Percentiles rank a stretch among this genome's conserved stretches.
phyloP scores from a whole-genome alignment of 257 asterid species.

The Nemophila menziesii region DNA sequence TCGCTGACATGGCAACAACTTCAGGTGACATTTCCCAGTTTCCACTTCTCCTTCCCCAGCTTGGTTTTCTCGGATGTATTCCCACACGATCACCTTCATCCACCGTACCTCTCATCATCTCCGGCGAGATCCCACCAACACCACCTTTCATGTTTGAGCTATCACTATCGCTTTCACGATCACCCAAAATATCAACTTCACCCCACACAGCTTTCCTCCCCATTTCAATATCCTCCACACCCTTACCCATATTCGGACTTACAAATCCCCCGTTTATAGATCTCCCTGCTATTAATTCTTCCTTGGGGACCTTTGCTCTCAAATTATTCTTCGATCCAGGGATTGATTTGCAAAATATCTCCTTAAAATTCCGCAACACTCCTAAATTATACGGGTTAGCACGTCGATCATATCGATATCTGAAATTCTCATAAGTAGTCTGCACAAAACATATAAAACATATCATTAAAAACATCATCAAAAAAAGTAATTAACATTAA shows the following conservation, averaged over 20 bases:
- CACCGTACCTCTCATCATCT: constrained; percentile 55
- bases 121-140: constrained; percentile 51
- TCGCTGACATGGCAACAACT: constrained; percentile 71
- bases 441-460: constrained; percentile 22
- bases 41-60: constrained; percentile 93
- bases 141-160: constrained; percentile 39
- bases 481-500: constrained; percentile 1
- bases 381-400: constrained; percentile 90
- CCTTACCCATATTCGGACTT: constrained; percentile 82
- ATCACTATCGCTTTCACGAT: constrained; percentile 44
- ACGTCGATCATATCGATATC: constrained; percentile 81
- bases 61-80: constrained; percentile 62
- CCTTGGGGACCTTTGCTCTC: constrained; percentile 55
- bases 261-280: constrained; percentile 58
- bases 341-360: constrained; percentile 49
- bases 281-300: constrained; percentile 35
- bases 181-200: constrained; percentile 43
- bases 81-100: constrained; percentile 77
- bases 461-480: not conserved
- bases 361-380: constrained; percentile 55
- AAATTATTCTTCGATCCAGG: constrained; percentile 79
- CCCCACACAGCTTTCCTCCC: constrained; percentile 93
- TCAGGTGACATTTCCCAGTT: constrained; percentile 98
- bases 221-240: constrained; percentile 67
- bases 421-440: constrained; percentile 93